These are phyloP conservation scores for Arachis hypogaea DNA, from an alignment of 306 rosid genomes.

Conservation along the genomic window DNA sequence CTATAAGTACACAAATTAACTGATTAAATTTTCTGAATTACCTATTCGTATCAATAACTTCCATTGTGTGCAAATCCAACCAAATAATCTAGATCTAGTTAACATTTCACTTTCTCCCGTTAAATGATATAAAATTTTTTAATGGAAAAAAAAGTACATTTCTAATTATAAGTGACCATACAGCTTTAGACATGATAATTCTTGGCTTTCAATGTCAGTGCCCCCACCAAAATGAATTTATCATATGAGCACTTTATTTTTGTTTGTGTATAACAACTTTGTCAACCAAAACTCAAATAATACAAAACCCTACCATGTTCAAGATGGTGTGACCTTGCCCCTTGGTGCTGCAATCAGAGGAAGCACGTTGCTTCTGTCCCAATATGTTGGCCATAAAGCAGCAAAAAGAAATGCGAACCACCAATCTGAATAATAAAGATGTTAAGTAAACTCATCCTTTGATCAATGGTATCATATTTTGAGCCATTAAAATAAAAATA, in stretches of 20 bases:
- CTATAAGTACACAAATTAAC: neutral
- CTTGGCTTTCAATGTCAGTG: neutral
- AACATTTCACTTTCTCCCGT: no score
- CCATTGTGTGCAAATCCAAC: no score
- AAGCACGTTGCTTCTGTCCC: constrained; percentile 34
- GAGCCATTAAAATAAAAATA: no score
- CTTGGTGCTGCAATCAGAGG: constrained; percentile 14
- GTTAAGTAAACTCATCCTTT: no score
- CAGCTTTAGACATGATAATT: neutral
- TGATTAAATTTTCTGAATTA: no score
- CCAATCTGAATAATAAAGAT: no score
- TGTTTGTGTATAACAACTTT: constrained; percentile 11
- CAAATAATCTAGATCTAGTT: no score
- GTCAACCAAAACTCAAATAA: constrained; percentile 28
- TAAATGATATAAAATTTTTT: no score
- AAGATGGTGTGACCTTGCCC: constrained; percentile 16
- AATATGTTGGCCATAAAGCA: constrained; percentile 21
- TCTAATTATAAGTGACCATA: neutral
- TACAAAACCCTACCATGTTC: constrained; percentile 31
- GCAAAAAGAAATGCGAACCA: constrained; percentile 27
- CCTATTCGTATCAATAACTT: no score
- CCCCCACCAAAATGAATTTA: neutral
- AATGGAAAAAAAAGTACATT: neutral
- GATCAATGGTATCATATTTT: no score
- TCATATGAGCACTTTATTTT: neutral